These are phyloP conservation scores for Pseudozyma sp. DNA, from an alignment of 1,284 basidiomycete genomes.

Conservation along the genomic window DNA sequence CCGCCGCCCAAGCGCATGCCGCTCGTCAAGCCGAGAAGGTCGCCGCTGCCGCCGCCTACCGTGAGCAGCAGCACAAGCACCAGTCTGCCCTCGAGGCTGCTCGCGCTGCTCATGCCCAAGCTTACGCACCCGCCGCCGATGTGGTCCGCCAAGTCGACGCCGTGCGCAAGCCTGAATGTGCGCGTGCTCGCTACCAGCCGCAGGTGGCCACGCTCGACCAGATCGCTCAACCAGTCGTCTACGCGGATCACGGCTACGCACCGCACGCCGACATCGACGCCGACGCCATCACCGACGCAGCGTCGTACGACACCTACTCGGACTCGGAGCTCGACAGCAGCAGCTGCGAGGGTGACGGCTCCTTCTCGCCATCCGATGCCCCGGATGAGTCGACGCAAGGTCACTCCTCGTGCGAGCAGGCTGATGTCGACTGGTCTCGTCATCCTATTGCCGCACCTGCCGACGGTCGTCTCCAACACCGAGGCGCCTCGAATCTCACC, in stretches of 20 bases:
- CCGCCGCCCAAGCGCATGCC: constrained; percentile 41
- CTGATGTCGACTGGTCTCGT: constrained; percentile 32
- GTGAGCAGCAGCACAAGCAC: constrained; percentile 39
- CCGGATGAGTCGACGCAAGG: constrained; percentile 25
- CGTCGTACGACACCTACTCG: constrained; percentile 37
- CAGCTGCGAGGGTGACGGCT: constrained; percentile 45
- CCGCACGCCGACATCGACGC: constrained; percentile 11
- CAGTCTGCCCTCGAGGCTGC: constrained; percentile 42
- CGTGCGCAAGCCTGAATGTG: constrained; percentile 35
- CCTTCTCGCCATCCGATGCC: constrained; percentile 36
- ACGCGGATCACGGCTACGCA: constrained; percentile 22
- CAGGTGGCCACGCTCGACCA: constrained; percentile 33
- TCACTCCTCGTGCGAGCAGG: constrained; percentile 21
- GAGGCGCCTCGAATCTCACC: constrained; percentile 25
- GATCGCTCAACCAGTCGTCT: constrained; percentile 23
- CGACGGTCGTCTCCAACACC: constrained; percentile 11
- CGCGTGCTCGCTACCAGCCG: constrained; percentile 26
- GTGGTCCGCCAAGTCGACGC: constrained; percentile 37
- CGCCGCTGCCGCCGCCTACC: constrained; percentile 36
- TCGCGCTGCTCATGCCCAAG: constrained; percentile 25
- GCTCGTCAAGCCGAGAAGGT: constrained; percentile 46
- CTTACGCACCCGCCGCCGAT: constrained; percentile 13
- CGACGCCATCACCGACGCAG: constrained; percentile 10
- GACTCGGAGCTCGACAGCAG: constrained; percentile 48
- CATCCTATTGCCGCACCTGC: constrained; percentile 28